These are phyloP conservation scores for Diphasiastrum complanatum DNA, from an alignment of 83 land plant genomes.

Conservation along the genomic window DNA sequence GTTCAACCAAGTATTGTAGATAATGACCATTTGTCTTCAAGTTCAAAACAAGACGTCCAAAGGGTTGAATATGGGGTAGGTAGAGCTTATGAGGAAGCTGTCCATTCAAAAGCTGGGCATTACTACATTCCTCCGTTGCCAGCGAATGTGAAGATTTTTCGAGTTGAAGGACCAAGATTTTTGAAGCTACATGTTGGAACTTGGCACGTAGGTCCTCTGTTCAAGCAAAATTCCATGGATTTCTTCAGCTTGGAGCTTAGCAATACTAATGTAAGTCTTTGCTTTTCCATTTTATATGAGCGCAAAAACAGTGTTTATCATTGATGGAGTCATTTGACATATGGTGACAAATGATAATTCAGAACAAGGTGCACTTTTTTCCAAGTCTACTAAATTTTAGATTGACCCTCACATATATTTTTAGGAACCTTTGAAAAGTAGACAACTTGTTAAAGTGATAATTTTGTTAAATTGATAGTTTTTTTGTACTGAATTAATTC, in stretches of 20 bases:
- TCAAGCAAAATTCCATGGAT: constrained; percentile 49
- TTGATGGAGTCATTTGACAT: too few species aligned
- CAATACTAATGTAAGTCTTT: constrained; percentile 67
- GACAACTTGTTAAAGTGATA: too few species aligned
- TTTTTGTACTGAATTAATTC: too few species aligned
- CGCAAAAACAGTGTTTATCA: too few species aligned
- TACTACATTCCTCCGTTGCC: constrained; percentile 62
- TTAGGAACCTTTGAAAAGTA: too few species aligned
- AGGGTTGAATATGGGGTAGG: background rate
- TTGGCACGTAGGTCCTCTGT: constrained; percentile 90
- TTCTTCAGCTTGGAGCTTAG: constrained; percentile 86
- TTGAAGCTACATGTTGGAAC: constrained; percentile 74
- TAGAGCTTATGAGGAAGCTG: constrained; percentile 5
- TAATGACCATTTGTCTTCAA: too few species aligned
- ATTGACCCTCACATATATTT: too few species aligned
- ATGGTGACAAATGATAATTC: too few species aligned
- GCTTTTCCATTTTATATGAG: constrained; percentile 1
- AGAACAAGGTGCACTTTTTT: too few species aligned
- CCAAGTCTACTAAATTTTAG: too few species aligned
- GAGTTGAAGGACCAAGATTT: constrained; percentile 63
- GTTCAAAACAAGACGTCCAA: too few species aligned
- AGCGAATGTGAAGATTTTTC: constrained; percentile 55
- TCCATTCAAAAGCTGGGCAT: constrained; percentile 53
- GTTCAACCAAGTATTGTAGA: constrained; percentile 56
- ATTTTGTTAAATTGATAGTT: too few species aligned